Base-by-base conservation (phyloP, 768 basidiomycete genomes). In the Boletus subcaerulescens region DNA sequence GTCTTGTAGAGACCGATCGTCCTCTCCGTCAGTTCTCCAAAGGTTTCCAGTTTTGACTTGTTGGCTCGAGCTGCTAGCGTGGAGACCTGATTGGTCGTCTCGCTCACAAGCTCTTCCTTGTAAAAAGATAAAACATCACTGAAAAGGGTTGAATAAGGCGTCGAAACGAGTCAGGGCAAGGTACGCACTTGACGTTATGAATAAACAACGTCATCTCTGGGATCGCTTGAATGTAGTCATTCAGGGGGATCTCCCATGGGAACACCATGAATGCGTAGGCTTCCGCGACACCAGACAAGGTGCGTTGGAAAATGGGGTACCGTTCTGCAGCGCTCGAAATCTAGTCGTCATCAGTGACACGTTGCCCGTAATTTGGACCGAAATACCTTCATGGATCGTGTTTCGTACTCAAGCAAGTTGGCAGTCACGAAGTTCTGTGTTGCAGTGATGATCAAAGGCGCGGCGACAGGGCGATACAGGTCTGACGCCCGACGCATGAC, bases 61-160 rank as follows among this genome's bases (percentile, higher is more conserved):
- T 58, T 53, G 3, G 59, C 52, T 26, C 57, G 63, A 15, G 57
- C 57, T 0, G 75, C 74, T 0, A 69, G 49, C 17, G 65, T 57
- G 2, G 76, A 75, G 36, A 76, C 59, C 33, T 64, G 69, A 55
- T 76, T 76, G 33, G 66, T 65, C 3, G 56, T 55, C 49, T 77
- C 76, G 0, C 68, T 71, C 0, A 50, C 65, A 2, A 62, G 50
- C 45, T 77, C 76, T 64, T 77, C 76, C 52, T 77, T 70, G 52
- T 77, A 73, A 51, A 77, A 77, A 0, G 71, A 76, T 3, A 76
- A 57, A 22, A 77, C 59, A 39, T 78, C 76, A 49, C 76, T 77
- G 18, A 35, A 61, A 33, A 4, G 20, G 2, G 17, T 24, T 53
- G 5, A 45, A 13, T 17, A 17, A 29, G 4, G 3, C 3, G 33